Evolutionary conservation across 2,329 filamentous ascomycete species (phyloP).

Genomic region (Aspergillus arachidicola): DNA sequence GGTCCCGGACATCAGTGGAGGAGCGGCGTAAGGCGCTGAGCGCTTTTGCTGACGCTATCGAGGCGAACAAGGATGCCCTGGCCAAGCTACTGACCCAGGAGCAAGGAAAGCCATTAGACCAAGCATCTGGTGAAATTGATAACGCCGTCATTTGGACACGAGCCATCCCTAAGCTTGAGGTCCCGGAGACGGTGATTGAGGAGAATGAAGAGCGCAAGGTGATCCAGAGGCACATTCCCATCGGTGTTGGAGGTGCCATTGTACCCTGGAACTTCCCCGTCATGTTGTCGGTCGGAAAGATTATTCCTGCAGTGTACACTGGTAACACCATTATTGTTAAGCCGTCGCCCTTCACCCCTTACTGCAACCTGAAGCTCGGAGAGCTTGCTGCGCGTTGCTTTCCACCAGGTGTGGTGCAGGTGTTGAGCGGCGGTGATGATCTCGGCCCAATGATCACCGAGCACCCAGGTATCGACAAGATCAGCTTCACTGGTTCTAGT

Average conservation of each 20-base stretch:
- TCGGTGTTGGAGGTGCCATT: constrained; percentile 55
- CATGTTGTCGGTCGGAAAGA: constrained; percentile 52
- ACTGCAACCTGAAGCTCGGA: constrained; percentile 58
- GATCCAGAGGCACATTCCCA: constrained; percentile 39
- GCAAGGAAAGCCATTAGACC: constrained; percentile 43
- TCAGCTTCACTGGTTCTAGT: constrained; percentile 62
- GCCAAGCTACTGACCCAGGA: constrained; percentile 45
- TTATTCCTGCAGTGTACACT: constrained; percentile 53
- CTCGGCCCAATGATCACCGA: constrained; percentile 57
- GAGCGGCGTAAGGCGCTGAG: constrained; percentile 36
- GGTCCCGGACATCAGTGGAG: constrained; percentile 43
- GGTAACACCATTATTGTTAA: constrained; percentile 59
- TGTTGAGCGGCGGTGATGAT: constrained; percentile 57
- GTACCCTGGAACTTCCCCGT: constrained; percentile 62
- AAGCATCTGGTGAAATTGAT: constrained; percentile 30
- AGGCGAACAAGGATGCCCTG: constrained; percentile 40
- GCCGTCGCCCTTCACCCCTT: constrained; percentile 55
- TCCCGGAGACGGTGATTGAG: constrained; percentile 52
- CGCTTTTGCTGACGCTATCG: constrained; percentile 38
- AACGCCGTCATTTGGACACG: constrained; percentile 28
- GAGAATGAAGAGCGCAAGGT: constrained; percentile 47
- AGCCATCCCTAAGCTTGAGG: constrained; percentile 29
- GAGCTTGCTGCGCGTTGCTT: constrained; percentile 55
- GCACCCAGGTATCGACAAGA: constrained; percentile 59
- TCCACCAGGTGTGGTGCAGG: constrained; percentile 60